Conservation (phyloP, 2,329 filamentous ascomycete species). For the Escovopsis weberi region DNA sequence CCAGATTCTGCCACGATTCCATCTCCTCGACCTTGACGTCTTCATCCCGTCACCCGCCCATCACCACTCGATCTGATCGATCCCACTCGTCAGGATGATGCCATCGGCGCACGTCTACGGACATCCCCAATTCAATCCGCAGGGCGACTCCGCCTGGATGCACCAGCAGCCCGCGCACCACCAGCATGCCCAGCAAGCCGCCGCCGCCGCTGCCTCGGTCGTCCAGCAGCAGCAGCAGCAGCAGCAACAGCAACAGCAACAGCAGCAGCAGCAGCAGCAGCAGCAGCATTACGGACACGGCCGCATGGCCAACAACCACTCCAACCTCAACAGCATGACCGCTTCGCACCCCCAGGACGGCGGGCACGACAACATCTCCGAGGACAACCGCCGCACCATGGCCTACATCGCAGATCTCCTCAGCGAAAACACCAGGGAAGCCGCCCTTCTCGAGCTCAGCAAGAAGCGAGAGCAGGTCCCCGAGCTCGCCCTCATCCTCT, state of each 20-base stretch:
- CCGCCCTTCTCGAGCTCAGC: conserved; percentile 84
- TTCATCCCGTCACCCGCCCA: neutral
- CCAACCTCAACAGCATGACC: conserved; percentile 29
- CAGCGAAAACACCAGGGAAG: conserved; percentile 74
- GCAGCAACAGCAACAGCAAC: conserved; percentile 32
- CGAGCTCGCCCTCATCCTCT: conserved; percentile 86
- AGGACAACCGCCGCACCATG: conserved; percentile 87
- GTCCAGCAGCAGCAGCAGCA: conserved; percentile 28
- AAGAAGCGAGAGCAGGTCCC: conserved; percentile 98
- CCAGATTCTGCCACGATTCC: no score
- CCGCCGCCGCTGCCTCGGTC: conserved; percentile 33
- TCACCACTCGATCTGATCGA: neutral
- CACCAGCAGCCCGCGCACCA: conserved; percentile 48
- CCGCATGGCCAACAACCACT: conserved; percentile 54
- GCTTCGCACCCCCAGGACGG: conserved; percentile 38
- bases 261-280: conserved; percentile 30
- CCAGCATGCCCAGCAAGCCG: conserved; percentile 44
- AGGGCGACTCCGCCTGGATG: conserved; percentile 51
- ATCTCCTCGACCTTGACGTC: neutral
- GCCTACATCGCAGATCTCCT: conserved; percentile 85
- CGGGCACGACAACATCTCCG: conserved; percentile 55
- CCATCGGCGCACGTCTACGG: conserved; percentile 50
- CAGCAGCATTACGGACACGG: conserved; percentile 54
- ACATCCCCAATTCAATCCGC: conserved; percentile 51
- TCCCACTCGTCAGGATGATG: conserved; percentile 35